These are phyloP conservation scores for Leccinum truebloodii DNA, from an alignment of 768 basidiomycete species.

Conservation along the genomic window DNA sequence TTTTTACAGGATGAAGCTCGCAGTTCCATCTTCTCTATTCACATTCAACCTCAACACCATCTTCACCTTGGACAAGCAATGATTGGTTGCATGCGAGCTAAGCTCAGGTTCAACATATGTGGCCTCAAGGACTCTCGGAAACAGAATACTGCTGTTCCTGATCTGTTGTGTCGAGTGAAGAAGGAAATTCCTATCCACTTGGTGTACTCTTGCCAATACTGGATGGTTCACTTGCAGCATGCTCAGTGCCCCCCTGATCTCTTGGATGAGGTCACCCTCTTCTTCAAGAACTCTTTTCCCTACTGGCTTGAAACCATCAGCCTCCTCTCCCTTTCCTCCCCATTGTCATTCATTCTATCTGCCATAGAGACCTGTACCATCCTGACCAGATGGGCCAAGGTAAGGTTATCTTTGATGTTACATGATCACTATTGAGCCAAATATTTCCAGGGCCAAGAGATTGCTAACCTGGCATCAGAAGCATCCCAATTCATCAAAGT, in stretches of 20 bases:
- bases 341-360: neutral
- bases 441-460: neutral
- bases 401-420: neutral
- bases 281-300: neutral
- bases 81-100: neutral
- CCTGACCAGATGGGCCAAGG: neutral
- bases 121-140: neutral
- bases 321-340: neutral
- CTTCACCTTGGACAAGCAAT: neutral
- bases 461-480: neutral
- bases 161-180: neutral
- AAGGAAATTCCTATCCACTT: neutral
- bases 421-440: neutral
- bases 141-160: neutral
- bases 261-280: neutral
- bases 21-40: neutral
- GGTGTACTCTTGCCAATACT: neutral
- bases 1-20: neutral
- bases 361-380: neutral
- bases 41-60: neutral
- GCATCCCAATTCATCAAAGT: neutral
- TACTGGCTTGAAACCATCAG: neutral
- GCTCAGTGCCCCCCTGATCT: neutral
- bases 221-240: neutral
- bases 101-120: neutral